Evolutionary conservation across 306 rosid species (phyloP).

Genomic region (Prunus campanulata): DNA sequence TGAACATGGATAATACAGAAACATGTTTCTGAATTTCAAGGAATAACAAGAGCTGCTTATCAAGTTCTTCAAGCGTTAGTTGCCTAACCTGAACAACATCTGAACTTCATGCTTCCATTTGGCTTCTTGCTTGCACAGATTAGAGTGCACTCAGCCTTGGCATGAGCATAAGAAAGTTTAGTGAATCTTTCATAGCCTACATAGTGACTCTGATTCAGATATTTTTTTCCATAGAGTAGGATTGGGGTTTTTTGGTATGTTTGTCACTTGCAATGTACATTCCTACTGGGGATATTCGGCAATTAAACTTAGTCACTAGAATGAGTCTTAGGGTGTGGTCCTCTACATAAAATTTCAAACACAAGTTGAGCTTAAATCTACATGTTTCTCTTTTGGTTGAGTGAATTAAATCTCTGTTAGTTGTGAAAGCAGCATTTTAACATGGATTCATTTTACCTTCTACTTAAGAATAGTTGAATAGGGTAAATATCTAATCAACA

Average conservation of each 20-base stretch:
- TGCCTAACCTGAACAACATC: background rate
- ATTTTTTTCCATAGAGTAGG: background rate
- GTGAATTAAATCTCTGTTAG: background rate
- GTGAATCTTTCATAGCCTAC: background rate
- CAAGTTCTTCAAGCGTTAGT: background rate
- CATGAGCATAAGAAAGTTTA: background rate
- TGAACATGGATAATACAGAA: background rate
- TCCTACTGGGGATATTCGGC: background rate
- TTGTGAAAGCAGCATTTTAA: constrained; percentile 8
- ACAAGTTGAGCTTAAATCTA: background rate
- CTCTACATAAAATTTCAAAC: background rate
- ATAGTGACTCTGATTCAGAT: background rate
- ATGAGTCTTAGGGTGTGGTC: background rate
- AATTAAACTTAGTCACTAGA: background rate
- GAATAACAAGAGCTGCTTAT: background rate
- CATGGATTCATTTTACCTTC: constrained; percentile 13
- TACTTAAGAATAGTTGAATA: background rate
- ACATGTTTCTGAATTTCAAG: background rate
- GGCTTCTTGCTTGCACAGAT: background rate
- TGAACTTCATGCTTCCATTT: background rate
- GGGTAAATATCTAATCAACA: constrained; percentile 21
- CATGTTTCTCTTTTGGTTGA: background rate
- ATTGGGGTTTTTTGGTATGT: background rate
- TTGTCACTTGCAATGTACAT: background rate
- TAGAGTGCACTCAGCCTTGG: background rate